Conservation (phyloP, 2,329 filamentous ascomycete species). For the Phyllosticta citriasiana region DNA sequence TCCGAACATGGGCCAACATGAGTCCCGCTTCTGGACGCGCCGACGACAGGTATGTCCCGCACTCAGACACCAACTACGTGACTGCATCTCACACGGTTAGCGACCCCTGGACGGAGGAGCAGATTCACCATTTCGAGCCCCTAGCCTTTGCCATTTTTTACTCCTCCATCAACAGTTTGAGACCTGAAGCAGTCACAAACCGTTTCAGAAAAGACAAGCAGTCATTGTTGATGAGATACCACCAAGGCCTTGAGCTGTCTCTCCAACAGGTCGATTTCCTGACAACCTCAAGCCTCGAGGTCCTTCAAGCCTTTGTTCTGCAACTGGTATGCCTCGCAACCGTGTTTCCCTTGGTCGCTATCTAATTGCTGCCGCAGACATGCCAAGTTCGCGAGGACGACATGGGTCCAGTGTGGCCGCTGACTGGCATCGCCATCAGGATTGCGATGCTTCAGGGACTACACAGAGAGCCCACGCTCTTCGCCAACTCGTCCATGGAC, state of each 20-base stretch:
- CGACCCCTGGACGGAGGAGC: conserved; percentile 6
- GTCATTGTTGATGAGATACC: conserved; percentile 21
- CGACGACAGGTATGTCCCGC: not conserved
- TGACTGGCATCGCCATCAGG: conserved; percentile 27
- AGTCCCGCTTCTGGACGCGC: conserved; percentile 3
- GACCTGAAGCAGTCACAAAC: conserved; percentile 20
- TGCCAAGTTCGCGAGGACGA: conserved; percentile 29
- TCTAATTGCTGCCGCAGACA: conserved; percentile 13
- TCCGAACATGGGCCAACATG: conserved; percentile 3
- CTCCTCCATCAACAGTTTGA: conserved; percentile 26
- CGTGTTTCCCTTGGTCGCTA: not conserved
- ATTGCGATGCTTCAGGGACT: conserved; percentile 29
- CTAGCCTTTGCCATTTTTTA: conserved; percentile 28
- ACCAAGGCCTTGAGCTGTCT: conserved; percentile 26
- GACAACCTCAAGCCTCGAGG: conserved; percentile 27
- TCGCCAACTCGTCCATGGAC: conserved; percentile 27
- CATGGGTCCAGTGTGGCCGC: conserved; percentile 30
- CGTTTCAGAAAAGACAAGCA: conserved; percentile 26
- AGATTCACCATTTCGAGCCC: conserved; percentile 16
- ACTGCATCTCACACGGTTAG: not conserved
- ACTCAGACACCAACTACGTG: not conserved
- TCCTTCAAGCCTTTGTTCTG: conserved; percentile 28
- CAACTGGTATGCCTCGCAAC: conserved; percentile 18
- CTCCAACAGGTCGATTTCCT: conserved; percentile 27
- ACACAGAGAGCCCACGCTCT: conserved; percentile 28